Conservation (phyloP, 495 filamentous ascomycete genomes). For the Aspergillus taichungensis region DNA sequence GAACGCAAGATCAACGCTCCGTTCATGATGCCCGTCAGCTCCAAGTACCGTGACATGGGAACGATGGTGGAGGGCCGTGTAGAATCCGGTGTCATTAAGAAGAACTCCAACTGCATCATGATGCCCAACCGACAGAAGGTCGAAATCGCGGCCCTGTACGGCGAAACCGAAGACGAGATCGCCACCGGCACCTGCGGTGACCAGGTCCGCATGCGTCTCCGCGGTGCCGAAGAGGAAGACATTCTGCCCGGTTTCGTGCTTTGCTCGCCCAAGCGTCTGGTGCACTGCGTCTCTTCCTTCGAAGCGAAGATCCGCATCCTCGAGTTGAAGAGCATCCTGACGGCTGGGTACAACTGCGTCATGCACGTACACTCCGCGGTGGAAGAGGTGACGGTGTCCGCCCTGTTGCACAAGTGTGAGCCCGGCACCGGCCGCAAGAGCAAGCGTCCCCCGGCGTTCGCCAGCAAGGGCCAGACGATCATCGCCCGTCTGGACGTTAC, state of each 20-base stretch:
- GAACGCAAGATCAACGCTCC: slow-evolving; percentile 96
- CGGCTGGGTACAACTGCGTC: slow-evolving; percentile 82
- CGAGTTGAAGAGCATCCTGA: slow-evolving; percentile 91
- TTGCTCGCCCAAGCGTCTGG: slow-evolving; percentile 82
- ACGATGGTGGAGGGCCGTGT: slow-evolving; percentile 97
- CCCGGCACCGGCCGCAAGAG: slow-evolving; percentile 92
- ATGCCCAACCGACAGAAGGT: slow-evolving; percentile 89
- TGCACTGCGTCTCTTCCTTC: slow-evolving; percentile 81
- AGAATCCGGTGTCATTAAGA: slow-evolving; percentile 86
- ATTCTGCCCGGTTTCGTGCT: slow-evolving; percentile 95
- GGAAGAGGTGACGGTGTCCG: slow-evolving; percentile 85
- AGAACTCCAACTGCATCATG: slow-evolving; percentile 72
- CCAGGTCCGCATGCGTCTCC: slow-evolving; percentile 84
- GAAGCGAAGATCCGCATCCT: slow-evolving; percentile 94
- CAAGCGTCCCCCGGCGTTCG: slow-evolving; percentile 86
- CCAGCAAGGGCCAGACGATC: slow-evolving; percentile 84
- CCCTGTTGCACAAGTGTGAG: slow-evolving; percentile 87
- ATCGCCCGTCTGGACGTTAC: slow-evolving; percentile 86
- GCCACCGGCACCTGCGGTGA: slow-evolving; percentile 75
- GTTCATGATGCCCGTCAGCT: slow-evolving; percentile 97
- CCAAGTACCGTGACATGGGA: slow-evolving; percentile 95
- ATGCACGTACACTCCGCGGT: slow-evolving; percentile 87
- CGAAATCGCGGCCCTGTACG: slow-evolving; percentile 75
- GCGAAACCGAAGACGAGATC: slow-evolving; percentile 94
- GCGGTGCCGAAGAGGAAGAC: slow-evolving; percentile 95